phyloP scores from a whole-genome alignment of 202 grass and related monocot species.

The Zizania palustris region DNA sequence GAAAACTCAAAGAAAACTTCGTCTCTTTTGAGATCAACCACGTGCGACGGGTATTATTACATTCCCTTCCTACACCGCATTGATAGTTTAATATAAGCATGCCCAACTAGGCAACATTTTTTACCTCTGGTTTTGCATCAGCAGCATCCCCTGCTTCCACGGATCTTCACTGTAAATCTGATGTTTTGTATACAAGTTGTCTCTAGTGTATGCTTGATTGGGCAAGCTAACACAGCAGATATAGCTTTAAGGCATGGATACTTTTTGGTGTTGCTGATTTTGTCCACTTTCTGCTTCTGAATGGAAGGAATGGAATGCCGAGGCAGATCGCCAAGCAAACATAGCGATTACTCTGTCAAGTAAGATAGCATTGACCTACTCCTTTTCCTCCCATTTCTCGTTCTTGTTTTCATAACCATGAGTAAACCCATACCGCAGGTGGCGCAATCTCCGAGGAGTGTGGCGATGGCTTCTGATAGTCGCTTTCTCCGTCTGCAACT shows the following conservation, averaged over 20 bases:
- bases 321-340: conserved; percentile 80
- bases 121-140: background rate
- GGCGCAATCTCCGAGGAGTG: conserved; percentile 51
- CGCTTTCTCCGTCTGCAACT: background rate
- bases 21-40: conserved; percentile 67
- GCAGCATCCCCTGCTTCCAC: background rate
- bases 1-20: conserved; percentile 61
- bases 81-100: background rate
- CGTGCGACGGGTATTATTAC: conserved; percentile 62
- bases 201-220: background rate
- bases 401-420: conserved; percentile 11
- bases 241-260: background rate
- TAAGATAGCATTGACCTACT: conserved; percentile 29
- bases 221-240: conserved; percentile 26
- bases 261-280: conserved; percentile 34
- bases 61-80: conserved; percentile 3
- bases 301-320: conserved; percentile 77
- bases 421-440: conserved; percentile 34
- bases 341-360: conserved; percentile 59
- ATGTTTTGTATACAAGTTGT: background rate
- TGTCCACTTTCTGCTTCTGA: conserved; percentile 30
- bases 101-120: conserved; percentile 8
- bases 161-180: background rate
- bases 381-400: background rate
- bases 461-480: conserved; percentile 43